Conservation (phyloP, 768 basidiomycete species). For the Exidia glandulosa region DNA sequence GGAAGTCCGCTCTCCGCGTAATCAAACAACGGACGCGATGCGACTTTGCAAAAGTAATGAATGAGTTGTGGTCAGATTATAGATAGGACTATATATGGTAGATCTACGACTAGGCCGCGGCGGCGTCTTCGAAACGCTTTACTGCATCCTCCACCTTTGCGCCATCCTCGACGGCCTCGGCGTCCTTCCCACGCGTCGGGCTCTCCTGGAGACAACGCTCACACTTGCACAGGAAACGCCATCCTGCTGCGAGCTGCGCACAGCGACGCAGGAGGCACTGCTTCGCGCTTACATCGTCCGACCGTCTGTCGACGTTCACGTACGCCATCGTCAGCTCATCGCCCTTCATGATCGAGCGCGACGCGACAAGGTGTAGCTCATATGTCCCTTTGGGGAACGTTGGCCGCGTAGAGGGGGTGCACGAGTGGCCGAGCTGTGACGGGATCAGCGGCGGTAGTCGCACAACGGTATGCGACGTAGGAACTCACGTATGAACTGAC, state of each 20-base stretch:
- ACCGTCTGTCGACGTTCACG: slow-evolving; percentile 52
- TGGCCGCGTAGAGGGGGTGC: slow-evolving; percentile 54
- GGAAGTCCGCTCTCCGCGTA: not conserved
- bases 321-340: slow-evolving; percentile 69
- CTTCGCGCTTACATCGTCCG: slow-evolving; percentile 30
- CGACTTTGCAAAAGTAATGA: too few relatives aligned
- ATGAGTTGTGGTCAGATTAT: too few relatives aligned
- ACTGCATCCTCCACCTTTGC: not conserved
- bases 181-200: slow-evolving; percentile 12
- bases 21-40: too few relatives aligned
- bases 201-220: slow-evolving; percentile 50
- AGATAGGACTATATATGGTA: not conserved
- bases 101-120: not conserved
- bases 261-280: slow-evolving; percentile 34
- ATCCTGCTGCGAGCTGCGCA: slow-evolving; percentile 66
- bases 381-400: slow-evolving; percentile 56
- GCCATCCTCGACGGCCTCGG: not conserved
- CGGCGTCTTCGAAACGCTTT: not conserved
- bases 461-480: not conserved
- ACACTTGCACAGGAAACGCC: slow-evolving; percentile 72
- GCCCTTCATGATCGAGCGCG: slow-evolving; percentile 54
- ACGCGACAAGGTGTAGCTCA: slow-evolving; percentile 61
- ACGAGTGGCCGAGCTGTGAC: slow-evolving; percentile 55
- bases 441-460: not conserved
- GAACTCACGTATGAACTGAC: slow-evolving; percentile 58